Conservation (phyloP, 768 basidiomycete species). For the Trametes coccinea region DNA sequence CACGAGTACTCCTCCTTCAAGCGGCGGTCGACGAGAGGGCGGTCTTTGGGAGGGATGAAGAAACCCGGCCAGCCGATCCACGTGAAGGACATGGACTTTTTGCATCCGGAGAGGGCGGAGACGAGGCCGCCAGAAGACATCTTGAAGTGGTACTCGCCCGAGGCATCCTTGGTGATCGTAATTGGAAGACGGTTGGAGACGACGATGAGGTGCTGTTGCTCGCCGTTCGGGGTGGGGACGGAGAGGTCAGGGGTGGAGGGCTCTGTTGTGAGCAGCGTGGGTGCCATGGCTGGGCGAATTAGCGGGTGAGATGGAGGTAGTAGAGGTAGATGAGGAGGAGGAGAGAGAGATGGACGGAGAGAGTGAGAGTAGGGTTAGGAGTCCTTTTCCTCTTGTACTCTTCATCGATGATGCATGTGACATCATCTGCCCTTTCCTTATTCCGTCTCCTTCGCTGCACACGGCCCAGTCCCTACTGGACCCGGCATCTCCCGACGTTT, state of each 20-base stretch:
- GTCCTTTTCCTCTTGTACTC: conserved; percentile 19
- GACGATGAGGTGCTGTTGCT: conserved; percentile 81
- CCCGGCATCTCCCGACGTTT: conserved; percentile 21
- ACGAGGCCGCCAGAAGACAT: conserved; percentile 99
- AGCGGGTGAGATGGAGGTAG: neutral
- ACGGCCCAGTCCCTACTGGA: conserved; percentile 8
- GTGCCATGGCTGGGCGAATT: conserved; percentile 9
- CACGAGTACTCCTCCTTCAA: conserved; percentile 95
- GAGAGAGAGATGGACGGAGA: neutral
- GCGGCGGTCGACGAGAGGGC: conserved; percentile 86
- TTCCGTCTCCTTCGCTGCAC: neutral
- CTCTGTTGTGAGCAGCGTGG: conserved; percentile 12
- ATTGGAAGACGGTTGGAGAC: conserved; percentile 95
- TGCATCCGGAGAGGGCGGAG: conserved; percentile 95
- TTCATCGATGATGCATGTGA: conserved; percentile 26
- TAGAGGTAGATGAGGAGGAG: neutral
- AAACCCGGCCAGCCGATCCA: conserved; percentile 98
- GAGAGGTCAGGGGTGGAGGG: conserved; percentile 20
- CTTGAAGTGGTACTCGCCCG: conserved; percentile 96
- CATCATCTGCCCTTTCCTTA: conserved; percentile 15
- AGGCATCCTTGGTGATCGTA: conserved; percentile 91
- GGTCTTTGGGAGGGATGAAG: conserved; percentile 91
- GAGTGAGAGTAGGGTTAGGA: conserved; percentile 13
- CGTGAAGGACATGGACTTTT: conserved; percentile 96
- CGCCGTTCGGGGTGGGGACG: conserved; percentile 31